Evolutionary conservation across 75 land plant species (phyloP), one percentile per base, ranked within the genome.

Genomic region (Ceratopteris richardii): DNA sequence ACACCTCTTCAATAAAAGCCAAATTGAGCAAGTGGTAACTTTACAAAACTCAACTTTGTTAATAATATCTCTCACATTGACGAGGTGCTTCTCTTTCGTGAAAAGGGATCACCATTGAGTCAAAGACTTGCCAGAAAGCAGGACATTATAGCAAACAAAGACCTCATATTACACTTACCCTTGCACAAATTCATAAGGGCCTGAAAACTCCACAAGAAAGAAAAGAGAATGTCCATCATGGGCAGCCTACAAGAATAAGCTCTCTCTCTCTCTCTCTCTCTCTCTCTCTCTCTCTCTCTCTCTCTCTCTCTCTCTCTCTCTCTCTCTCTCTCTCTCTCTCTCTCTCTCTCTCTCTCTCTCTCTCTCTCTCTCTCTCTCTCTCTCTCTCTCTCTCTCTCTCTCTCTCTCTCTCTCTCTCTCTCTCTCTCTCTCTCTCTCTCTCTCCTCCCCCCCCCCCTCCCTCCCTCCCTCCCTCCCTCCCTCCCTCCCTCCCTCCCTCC

Each of bases 181-280:
- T 28, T 20, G 25, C 23, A 60, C 54, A 29, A 52, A 73, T 51
- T 48, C 33, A 56, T 55, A 73, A 19, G 36, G 54, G 28, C 76
- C 76, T 41, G 70, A 58, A 43, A 73, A 46, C 44, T 66, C 31
- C 41, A 73, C 29, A 56, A 73, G 63, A 29, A 73, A 73, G 30
- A 54, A 73, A 3, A 73, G 9, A 61, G 66, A 70, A 25, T 53
- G 70, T 2, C 76, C 76, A 61, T 73, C 76, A 55, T 73, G 76
- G 19, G 64, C 76, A 24, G 47, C 65, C 76, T 73, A 66, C 29
- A 16, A 29, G 31, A 40, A 54, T 44, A 46, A 29, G 19, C 2
- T 54, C 67, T 55, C 46, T 17, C n/a, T 63, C 26, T 36, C 2
- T 11, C 27, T 54, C 26, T 40, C 57, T n/a, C n/a, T n/a, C n/a